Evolutionary conservation across 306 rosid genomes (phyloP), one percentile per base, ranked within the genome.

Genomic region (Quillaja saponaria): DNA sequence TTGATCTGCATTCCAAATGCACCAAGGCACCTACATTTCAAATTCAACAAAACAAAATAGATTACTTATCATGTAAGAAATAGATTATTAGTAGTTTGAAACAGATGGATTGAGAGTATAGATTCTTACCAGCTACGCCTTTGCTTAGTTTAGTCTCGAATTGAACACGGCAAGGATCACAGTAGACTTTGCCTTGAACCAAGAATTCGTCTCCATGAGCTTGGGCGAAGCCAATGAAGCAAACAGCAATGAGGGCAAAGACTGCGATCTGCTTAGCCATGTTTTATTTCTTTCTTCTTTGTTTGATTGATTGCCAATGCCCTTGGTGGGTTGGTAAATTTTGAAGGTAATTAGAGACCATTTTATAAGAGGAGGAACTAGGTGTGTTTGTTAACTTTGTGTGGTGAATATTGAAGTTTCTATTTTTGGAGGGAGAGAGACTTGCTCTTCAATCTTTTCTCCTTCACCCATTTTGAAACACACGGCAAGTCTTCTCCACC

Each of bases 101-200:
- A 3, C 12, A 15, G 5, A 48, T 10, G 17, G 17, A 19, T 4
- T 47, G 8, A 14, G 6, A 10, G 8, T 0, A 47, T 10, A 2
- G 18, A 47, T 3, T n/a, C 3, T 41, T 67, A 81, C 88, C 82
- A 8, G 31, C 9, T 6, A 82, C 0, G 34, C 78, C 60, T 0
- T 12, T 9, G 61, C 85, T 79, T 13, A 82, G 75, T 6, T 79
- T 76, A 5, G 88, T 58, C 17, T 66, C 67, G 46, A 82, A 79
- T 56, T 60, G 60, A 12, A 83, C 70, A 4, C 57, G 76, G 61
- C 88, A 83, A 74, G 88, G 84, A 41, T 83, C 88, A 17, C 88
- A 83, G 0, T 79, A 83, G 6, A 83, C 47, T 16, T 59, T 79
- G 63, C 88, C 88, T 44, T 73, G 64, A 28, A 82, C 76, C 8